Base-by-base conservation (phyloP, 1,284 basidiomycete genomes). In the Tilletia setariae region DNA sequence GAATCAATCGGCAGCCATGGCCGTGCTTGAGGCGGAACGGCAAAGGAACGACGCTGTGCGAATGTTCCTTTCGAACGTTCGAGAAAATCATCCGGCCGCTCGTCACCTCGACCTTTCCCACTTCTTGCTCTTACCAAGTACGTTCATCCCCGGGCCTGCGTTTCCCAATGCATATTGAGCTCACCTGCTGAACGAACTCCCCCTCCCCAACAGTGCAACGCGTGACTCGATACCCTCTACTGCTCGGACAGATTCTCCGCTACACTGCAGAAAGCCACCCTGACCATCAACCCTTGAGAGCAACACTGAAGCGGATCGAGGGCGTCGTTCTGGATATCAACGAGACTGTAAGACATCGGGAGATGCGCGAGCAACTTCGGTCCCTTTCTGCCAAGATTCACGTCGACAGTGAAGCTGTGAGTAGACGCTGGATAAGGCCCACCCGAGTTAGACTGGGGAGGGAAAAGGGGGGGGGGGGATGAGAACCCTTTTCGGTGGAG, bases 41-140 rank as follows among this genome's bases (percentile, higher is more conserved):
- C 86, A 89, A 67, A 85, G 86, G 1, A 90, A 92, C 71, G 85
- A 88, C 0, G 86, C 88, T 30, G 83, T 97, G 2, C 87, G 88
- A 0, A 79, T 84, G 4, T 88, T 90, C 74, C 84, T 96, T 28
- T 88, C 90, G 84, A 91, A 91, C 46, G 84, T 93, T 16, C 86
- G 90, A 65, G 88, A 91, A 70, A 86, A 86, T 28, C 89, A 92
- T 73, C 89, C 91, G 1, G 84, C 87, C 1, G 89, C 90, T 3
- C 86, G 94, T 64, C 93, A 90, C 73, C 85, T 98, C 15, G 94
- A 97, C 79, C 84, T 98, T 7, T 92, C 92, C 0, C 92, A 91
- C 74, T 97, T 94, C 83, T 84, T 98, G 43, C 87, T 98, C 6
- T 89, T 89, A 21, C 94, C 94, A 0, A 97, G 92, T 93, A 82